These are phyloP conservation scores for Aspergillus heteromorphus DNA, from an alignment of 495 filamentous ascomycete genomes.

Conservation along the genomic window DNA sequence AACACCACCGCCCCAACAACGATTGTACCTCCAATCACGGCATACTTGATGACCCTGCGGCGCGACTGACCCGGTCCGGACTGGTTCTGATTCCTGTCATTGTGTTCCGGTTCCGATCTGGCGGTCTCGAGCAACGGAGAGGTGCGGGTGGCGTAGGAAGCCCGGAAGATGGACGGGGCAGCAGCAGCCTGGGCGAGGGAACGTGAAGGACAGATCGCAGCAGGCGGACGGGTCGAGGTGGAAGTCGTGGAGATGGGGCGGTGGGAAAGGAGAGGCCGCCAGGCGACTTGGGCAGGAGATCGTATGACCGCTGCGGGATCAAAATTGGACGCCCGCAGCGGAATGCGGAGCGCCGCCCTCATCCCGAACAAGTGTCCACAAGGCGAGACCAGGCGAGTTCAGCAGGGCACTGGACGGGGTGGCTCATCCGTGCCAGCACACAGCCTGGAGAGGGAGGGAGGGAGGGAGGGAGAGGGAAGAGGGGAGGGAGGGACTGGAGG, in stretches of 20 bases:
- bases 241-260: conserved; percentile 2
- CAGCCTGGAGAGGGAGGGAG: neutral
- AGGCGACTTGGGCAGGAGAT: conserved; percentile 8
- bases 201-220: conserved; percentile 2
- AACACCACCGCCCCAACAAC: conserved; percentile 58
- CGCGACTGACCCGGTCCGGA: conserved; percentile 15
- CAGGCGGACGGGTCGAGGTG: neutral
- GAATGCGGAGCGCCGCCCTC: conserved; percentile 34
- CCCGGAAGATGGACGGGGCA: neutral
- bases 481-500: neutral
- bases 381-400: conserved; percentile 6
- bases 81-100: conserved; percentile 14
- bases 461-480: neutral
- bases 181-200: neutral
- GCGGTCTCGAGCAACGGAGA: conserved; percentile 18
- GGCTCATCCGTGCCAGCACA: conserved; percentile 9
- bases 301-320: conserved; percentile 29
- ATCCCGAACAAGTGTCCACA: conserved; percentile 27
- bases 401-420: neutral
- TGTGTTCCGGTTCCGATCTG: conserved; percentile 11
- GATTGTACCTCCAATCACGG: conserved; percentile 48
- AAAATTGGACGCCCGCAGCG: conserved; percentile 33
- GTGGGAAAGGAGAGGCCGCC: neutral
- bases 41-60: conserved; percentile 37
- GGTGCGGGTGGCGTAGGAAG: conserved; percentile 2